Base-by-base conservation (phyloP, 2,329 filamentous ascomycete species). In the Plectosphaerella sp. region DNA sequence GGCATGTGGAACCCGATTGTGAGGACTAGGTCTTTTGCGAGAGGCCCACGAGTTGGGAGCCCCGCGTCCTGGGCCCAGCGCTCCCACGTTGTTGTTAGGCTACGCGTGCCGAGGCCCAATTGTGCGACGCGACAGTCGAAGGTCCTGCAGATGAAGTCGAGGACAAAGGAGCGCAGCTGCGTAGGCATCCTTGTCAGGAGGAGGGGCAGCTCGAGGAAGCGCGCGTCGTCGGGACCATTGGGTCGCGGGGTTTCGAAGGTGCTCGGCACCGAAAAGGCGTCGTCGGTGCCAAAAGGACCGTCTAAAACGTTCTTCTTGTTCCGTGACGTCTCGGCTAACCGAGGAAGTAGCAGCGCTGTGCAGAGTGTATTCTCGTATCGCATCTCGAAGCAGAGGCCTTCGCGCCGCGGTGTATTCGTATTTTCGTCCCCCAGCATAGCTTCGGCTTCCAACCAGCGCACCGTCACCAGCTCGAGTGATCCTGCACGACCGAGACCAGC, bases 91-190 rank as follows among this genome's bases (percentile, higher is more conserved):
- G 62, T 60, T 1, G 81, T 64, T 0, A 84, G 67, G 2, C 76
- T 79, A 45, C 69, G 70, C 7, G 78, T 80, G 6, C 77, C 76
- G 2, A 84, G 62, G 1, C 68, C 68, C 42, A 83, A 63, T 4
- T 76, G 67, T 50, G 70, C 75, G 45, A 83, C 72, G 25, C 78
- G 79, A 55, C 78, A 82, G 65, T 84, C 81, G 56, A 84, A 83
- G 0, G 74, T 74, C 42, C 64, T 72, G 4, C 73, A 69, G 11
- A 84, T 64, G 62, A 83, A 84, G 20, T 76, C 72, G n/a, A 70
- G 54, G 1, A 84, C 58, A 18, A 78, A 66, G 2, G 66, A 53
- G 57, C 79, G 80, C 1, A 84, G 66, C 2, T 78, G 65, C 4
- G 74, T 66, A 0, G 81, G 80, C 77, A 83, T 82, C 22, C 79